Evolutionary conservation across 2,329 filamentous ascomycete genomes (phyloP).

Genomic region (Pseudogymnoascus pannorum): DNA sequence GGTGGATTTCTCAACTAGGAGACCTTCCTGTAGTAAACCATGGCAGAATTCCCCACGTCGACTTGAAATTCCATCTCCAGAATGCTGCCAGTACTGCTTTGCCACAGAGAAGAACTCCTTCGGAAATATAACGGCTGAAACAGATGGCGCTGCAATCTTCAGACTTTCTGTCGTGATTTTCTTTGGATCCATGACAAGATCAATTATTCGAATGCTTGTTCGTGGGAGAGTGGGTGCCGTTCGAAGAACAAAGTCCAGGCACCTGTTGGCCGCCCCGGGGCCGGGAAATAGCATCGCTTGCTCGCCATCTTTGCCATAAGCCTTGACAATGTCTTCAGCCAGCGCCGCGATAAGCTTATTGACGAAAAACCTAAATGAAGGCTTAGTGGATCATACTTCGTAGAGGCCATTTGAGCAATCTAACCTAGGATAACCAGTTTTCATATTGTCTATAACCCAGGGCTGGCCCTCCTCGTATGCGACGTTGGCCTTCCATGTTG

Average conservation of each 20-base stretch:
- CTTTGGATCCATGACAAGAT: conserved; percentile 55
- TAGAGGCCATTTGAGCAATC: conserved; percentile 22
- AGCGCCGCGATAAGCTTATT: conserved; percentile 75
- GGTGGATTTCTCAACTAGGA: conserved; percentile 45
- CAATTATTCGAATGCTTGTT: conserved; percentile 47
- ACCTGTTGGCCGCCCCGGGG: conserved; percentile 59
- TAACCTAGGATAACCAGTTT: conserved; percentile 82
- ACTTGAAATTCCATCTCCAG: conserved; percentile 86
- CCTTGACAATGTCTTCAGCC: conserved; percentile 57
- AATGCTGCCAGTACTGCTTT: conserved; percentile 98
- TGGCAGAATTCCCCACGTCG: conserved; percentile 86
- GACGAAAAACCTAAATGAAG: conserved; percentile 72
- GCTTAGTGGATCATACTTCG: conserved; percentile 10
- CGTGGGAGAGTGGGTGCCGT: conserved; percentile 47
- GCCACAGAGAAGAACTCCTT: conserved; percentile 60
- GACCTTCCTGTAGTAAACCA: conserved; percentile 61
- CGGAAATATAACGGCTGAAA: conserved; percentile 67
- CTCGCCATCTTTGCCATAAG: conserved; percentile 54
- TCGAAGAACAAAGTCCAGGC: conserved; percentile 62
- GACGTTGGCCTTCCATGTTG: conserved; percentile 85
- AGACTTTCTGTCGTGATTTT: conserved; percentile 45
- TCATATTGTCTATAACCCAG: conserved; percentile 80
- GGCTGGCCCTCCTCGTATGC: conserved; percentile 88
- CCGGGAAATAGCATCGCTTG: conserved; percentile 81
- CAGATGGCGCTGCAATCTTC: conserved; percentile 47